Percentiles rank a stretch among this genome's conserved stretches.
phyloP scores from a whole-genome alignment of 108 stramenopile genomes.

The Skeletonema grethae region DNA sequence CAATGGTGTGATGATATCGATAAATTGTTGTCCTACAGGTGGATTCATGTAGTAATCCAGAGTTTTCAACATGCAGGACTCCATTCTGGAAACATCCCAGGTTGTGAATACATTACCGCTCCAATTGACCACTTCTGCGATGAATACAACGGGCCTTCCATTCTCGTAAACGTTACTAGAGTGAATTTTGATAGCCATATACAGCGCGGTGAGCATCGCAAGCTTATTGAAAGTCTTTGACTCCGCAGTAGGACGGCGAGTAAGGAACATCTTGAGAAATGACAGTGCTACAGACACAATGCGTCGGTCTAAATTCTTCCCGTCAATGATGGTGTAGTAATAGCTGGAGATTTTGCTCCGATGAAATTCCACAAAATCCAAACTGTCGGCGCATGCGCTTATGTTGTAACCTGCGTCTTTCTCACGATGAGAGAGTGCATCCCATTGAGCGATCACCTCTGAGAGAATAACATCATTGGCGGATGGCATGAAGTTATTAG shows the following conservation, averaged over 20 bases:
- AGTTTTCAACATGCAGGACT: not conserved
- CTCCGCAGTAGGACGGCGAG: not conserved
- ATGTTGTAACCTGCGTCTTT: not conserved
- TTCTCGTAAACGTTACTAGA: not conserved
- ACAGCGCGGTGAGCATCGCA: not conserved
- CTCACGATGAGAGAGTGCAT: not conserved
- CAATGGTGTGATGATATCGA: constrained; percentile 7
- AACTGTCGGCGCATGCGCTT: not conserved
- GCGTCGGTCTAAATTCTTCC: not conserved
- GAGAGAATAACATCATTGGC: not conserved
- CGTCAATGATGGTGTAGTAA: not conserved
- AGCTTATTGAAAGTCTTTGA: not conserved
- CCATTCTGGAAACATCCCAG: constrained; percentile 5
- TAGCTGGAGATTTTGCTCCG: not conserved
- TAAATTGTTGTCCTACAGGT: not conserved
- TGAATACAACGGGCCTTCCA: not conserved
- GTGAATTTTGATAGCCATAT: not conserved
- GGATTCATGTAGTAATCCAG: constrained; percentile 21
- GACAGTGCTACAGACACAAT: not conserved
- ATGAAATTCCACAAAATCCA: not conserved
- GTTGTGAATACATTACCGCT: not conserved
- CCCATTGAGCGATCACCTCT: constrained; percentile 1
- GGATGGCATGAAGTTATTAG: not conserved
- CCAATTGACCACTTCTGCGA: not conserved
- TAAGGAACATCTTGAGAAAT: not conserved